A percentile compares a stretch with the other conserved stretches of the same genome.
These are phyloP conservation scores for Panaeolus papilionaceus DNA, from an alignment of 768 basidiomycete species.

Conservation along the genomic window DNA sequence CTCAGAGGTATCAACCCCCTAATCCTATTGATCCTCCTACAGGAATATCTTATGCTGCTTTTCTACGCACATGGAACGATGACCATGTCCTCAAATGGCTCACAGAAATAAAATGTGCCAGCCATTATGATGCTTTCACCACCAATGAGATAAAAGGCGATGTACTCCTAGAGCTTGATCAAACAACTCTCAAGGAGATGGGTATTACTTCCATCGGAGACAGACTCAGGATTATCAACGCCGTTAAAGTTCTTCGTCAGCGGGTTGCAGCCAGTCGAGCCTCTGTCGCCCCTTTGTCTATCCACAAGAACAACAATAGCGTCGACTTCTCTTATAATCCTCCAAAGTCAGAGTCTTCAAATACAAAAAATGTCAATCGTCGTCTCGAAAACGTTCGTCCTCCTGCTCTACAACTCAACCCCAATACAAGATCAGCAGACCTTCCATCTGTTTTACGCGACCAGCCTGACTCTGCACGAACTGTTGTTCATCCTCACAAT, in stretches of 20 bases:
- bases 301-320: constrained; percentile 24
- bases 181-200: constrained; percentile 88
- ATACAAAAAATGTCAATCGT: constrained; percentile 34
- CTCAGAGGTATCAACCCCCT: constrained; percentile 37
- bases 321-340: constrained; percentile 17
- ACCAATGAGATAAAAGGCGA: constrained; percentile 92
- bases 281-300: constrained; percentile 17
- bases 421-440: constrained; percentile 57
- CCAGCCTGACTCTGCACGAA: constrained; percentile 62
- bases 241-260: constrained; percentile 79
- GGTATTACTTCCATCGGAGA: constrained; percentile 91
- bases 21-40: constrained; percentile 60
- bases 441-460: constrained; percentile 79
- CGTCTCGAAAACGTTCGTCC: constrained; percentile 72
- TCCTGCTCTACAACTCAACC: constrained; percentile 79
- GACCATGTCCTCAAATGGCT: constrained; percentile 81
- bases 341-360: constrained; percentile 15
- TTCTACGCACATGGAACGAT: constrained; percentile 76
- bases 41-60: constrained; percentile 65
- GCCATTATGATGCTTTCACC: constrained; percentile 72
- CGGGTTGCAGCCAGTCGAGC: constrained; percentile 44
- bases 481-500: constrained; percentile 28
- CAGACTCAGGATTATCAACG: constrained; percentile 84
- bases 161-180: constrained; percentile 91
- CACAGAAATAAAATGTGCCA: constrained; percentile 72